Evolutionary conservation across 1,284 basidiomycete genomes (phyloP), one percentile per base, ranked within the genome.

Genomic region (Veloporphyrellus conicus): DNA sequence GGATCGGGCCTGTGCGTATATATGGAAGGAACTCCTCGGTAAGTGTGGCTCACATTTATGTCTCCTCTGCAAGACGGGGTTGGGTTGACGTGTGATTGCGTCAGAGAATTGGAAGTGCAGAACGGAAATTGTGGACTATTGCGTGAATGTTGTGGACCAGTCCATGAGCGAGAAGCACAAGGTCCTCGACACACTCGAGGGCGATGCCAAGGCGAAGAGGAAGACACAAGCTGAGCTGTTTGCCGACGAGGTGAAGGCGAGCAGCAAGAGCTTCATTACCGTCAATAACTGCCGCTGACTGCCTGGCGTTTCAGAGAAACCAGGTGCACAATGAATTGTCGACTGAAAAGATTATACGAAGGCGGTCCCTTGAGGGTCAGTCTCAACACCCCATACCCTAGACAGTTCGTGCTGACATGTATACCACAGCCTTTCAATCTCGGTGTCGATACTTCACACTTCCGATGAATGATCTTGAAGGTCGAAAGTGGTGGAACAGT

Each of bases 21-120:
- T 93, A 46, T 93, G 91, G 91, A 73, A 73, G 54, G 87, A 93
- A 62, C 76, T 94, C 58, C 79, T 90, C 56, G 81, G 90, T 91
- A 47, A 60, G 63, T 33, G 23, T n/a, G 36, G 59, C 43, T 46
- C 32, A 15, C 25, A 27, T 27, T 45, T 20, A 29, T 50, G 48
- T 47, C 54, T 35, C 55, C 39, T 41, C 44, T 49, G 44, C 50
- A 41, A 33, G n/a, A 22, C 35, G 45, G 39, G 44, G 36, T 40
- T 50, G 43, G 22, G 35, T 47, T 42, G 29, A 52, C 57, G 41
- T 27, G 47, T 33, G 52, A 62, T 54, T 52, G 35, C 39, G 36
- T 45, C 54, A 90, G 89, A 81, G 43, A 92, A 92, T 52, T 93
- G 91, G 91, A 82, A 80, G 56, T 81, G 86, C 44, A 76, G 90